Base-by-base conservation (phyloP, 2,329 filamentous ascomycete genomes). In the Cylindrodendrum hubeiense region DNA sequence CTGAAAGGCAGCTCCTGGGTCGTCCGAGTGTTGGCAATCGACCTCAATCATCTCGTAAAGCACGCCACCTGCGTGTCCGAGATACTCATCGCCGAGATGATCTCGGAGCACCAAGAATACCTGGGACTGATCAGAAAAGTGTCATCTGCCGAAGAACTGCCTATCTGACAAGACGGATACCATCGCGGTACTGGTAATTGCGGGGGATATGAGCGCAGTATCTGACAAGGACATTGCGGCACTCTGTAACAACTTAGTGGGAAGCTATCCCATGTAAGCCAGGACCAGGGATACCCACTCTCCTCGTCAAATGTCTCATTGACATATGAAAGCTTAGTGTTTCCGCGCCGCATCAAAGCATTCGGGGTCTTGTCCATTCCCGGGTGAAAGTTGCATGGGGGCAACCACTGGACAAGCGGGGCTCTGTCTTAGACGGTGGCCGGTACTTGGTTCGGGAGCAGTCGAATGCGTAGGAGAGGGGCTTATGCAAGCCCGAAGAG, bases 21-120 rank as follows among this genome's bases (percentile, higher is more conserved):
- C 83, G 47, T 83, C 81, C 2, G 80, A 82, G 66, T 81, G 74
- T 39, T 80, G 75, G 56, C 80, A 82, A 67, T 84, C 81, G 34
- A 84, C 75, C 67, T 84, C 82, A 37, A 84, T 84, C 60, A 84
- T 70, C 68, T 84, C 83, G 63, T 84, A 83, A 8, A 84, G 75
- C 4, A 84, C 82, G 5, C 82, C 83, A 33, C 80, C 79, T 13
- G 82, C 80, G 22, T 81, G 69, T 47, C 82, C 81, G 34, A 84
- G 71, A 59, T 82, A 81, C 65, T 83, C 81, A 52, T 84, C 82
- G 9, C 82, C 82, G 39, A 84, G 76, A 68, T 82, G 80, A 50
- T 83, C 80, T 53, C 81, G 76, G 17, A 84, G 69, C 39, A 83
- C 75, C 13, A 83, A 71, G 60, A 84, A 83, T 19, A 83, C 76